These are phyloP conservation scores for Leptographium wingfieldii DNA, from an alignment of 2,329 filamentous ascomycete genomes.

Conservation along the genomic window DNA sequence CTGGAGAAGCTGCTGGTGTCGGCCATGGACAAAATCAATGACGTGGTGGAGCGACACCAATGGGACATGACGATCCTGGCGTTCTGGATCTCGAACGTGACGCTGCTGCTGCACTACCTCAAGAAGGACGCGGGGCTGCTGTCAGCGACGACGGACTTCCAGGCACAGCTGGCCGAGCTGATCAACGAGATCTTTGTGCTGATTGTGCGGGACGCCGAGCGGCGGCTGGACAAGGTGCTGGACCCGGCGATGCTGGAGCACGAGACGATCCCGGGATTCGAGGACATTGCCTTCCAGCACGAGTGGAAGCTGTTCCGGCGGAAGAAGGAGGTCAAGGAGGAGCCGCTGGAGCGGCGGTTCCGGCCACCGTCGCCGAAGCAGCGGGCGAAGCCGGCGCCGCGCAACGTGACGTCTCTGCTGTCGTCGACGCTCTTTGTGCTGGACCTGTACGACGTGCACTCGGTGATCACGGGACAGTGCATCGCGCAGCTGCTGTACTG, in stretches of 20 bases:
- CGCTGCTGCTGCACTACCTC: conserved; percentile 85
- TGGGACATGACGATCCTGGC: conserved; percentile 99
- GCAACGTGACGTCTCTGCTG: conserved; percentile 89
- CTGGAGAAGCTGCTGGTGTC: conserved; percentile 67
- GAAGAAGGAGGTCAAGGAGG: conserved; percentile 79
- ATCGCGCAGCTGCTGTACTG: conserved; percentile 90
- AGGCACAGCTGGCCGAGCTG: conserved; percentile 83
- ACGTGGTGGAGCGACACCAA: conserved; percentile 87
- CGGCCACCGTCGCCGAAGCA: conserved; percentile 88
- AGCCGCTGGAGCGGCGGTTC: conserved; percentile 81
- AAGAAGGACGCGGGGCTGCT: conserved; percentile 84
- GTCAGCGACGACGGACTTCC: conserved; percentile 73
- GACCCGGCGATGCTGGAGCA: conserved; percentile 93
- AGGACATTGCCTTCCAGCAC: conserved; percentile 93
- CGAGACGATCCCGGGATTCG: conserved; percentile 93
- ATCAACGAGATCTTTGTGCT: conserved; percentile 98
- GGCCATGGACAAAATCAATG: conserved; percentile 93
- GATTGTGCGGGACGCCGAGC: conserved; percentile 90
- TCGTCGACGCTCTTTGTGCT: conserved; percentile 95
- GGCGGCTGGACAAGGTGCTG: conserved; percentile 89
- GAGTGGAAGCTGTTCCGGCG: conserved; percentile 97
- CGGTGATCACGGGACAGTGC: conserved; percentile 86
- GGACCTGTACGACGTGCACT: conserved; percentile 97
- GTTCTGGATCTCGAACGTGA: conserved; percentile 98
- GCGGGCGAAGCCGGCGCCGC: conserved; percentile 78